Evolutionary conservation across 768 basidiomycete species (phyloP), one percentile per base, ranked within the genome.

Genomic region (Termitomyces sp.): DNA sequence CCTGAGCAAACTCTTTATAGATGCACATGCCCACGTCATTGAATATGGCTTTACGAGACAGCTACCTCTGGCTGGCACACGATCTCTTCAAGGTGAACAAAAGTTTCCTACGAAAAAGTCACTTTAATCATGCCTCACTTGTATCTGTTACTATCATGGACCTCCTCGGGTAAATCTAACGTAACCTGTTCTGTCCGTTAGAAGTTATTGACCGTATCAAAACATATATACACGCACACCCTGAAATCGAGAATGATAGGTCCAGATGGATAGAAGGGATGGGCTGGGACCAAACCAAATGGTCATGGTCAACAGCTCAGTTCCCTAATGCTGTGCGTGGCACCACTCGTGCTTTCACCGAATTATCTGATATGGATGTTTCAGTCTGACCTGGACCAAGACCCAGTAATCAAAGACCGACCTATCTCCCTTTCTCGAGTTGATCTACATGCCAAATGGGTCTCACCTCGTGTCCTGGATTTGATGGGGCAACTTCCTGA

Each of bases 231-330:
- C 66, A 74, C 4, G 70, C 77, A 0, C 82, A 85, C 55, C 83
- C 88, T 0, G 83, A 85, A 41, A 69, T 88, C 6, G 68, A 74
- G 1, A 68, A 78, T 3, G 80, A 90, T 66, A 75, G 72, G 3
- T 73, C 78, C 3, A 74, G 67, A 5, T 97, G 93, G 92, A 82
- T 97, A 44, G 77, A 86, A 64, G 95, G 93, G 12, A 82, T 89
- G 76, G 95, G 95, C 5, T 98, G 95, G 95, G 92, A 98, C 67
- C 94, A 98, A 71, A 96, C 89, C 1, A 79, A 81, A 58, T 93
- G 90, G 90, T 63, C 78, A 58, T 93, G 90, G 90, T 63, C 78
- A 7, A 78, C 75, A 12, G 70, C 75, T 9, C 68, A 77, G 26
- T 95, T 93, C 63, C 93, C 93, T 2, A 85, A 80, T 35, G 86